Base-by-base conservation (phyloP, 164 flowering plant genomes). In the Vitis vinifera region DNA sequence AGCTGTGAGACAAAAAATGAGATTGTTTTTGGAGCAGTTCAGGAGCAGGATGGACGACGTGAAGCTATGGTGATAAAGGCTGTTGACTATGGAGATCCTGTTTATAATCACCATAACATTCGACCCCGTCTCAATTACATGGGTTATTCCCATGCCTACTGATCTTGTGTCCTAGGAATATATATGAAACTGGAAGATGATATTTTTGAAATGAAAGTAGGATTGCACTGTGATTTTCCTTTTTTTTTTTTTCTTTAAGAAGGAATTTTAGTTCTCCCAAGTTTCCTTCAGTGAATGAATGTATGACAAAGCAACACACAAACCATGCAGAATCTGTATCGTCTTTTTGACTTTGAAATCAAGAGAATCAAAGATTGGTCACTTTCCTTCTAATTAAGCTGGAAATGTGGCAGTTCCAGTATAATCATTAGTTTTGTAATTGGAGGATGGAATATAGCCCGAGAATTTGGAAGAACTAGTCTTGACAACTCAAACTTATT, bases 1-100 rank as follows among this genome's bases (percentile, higher is more conserved):
- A 81, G 68, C 61, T 65, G 81, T 11, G 91, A 87, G 65, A 77
- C 84, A 29, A 37, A 37, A 37, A 85, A 81, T 61, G 91, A 87
- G 81, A 80, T 87, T 10, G 87, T 87, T 53, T 87, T 87, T 55
- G 90, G 90, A 3, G 90, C 90, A 17, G 88, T 87, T 60, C 91
- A 87, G 61, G 88, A 87, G 56, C 81, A 87, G 58, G 85, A 82
- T 47, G 83, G 79, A 9, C 68, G 76, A 9, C 87, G 82, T 0
- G 88, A 83, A 78, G 82, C 87, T 3, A 72, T 87, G 72, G 91
- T 87, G 57, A 83, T 85, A 8, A 83, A 87, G 74, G 86, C 91
- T 19, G 85, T 87, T 31, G 88, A 87, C 19, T 82, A 77, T 68
- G 76, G 72, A 0, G 86, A 85, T 56, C 76, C 84, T 9, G 47